phyloP scores from a whole-genome alignment of 768 basidiomycete species.

The Boletales sp. region DNA sequence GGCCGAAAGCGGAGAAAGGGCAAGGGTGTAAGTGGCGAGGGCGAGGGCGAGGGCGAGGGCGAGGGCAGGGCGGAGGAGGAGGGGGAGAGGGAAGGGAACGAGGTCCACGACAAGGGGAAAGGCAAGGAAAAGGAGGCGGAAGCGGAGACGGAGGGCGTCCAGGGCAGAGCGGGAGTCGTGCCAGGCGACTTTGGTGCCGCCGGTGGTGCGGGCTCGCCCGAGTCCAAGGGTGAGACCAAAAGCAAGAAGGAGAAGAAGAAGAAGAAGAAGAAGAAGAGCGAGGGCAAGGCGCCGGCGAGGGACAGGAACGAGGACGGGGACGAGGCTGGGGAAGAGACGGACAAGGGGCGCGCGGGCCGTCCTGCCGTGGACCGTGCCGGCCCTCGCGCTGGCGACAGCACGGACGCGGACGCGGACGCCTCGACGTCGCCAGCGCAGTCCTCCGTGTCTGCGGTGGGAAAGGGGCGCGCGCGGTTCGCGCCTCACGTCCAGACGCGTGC shows the following conservation, averaged over 20 bases:
- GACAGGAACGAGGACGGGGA: background rate
- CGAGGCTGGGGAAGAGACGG: background rate
- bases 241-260: conserved; percentile 26
- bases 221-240: no score
- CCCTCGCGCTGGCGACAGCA: conserved; percentile 10
- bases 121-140: background rate
- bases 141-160: background rate
- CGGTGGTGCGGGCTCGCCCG: no score
- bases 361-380: no score
- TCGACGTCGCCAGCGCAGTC: no score
- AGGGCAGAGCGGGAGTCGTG: conserved; percentile 8
- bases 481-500: conserved; percentile 18
- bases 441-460: background rate
- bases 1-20: background rate
- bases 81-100: no score
- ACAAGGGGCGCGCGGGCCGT: background rate
- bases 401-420: conserved; percentile 10
- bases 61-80: background rate
- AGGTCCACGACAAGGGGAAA: background rate
- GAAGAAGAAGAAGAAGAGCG: conserved; percentile 25
- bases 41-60: background rate
- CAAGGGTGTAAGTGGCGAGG: background rate
- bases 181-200: conserved; percentile 15
- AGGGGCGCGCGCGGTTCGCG: conserved; percentile 1
- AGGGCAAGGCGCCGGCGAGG: conserved; percentile 8